These are phyloP conservation scores for Metschnikowia baotianmanensis DNA, from an alignment of 805 yeast genomes.

Conservation along the genomic window DNA sequence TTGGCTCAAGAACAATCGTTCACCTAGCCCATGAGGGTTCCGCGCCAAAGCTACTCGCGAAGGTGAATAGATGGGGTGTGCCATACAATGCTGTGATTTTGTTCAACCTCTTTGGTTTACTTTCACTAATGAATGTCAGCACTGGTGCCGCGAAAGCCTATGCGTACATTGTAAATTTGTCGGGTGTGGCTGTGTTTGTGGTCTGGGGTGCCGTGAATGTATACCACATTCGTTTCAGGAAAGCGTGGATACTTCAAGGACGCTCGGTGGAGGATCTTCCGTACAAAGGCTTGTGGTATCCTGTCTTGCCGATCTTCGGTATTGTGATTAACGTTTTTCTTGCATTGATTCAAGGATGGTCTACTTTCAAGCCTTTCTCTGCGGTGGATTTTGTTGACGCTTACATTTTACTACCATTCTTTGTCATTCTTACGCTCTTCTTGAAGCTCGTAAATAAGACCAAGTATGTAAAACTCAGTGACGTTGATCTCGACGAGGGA, in stretches of 20 bases:
- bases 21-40: slow-evolving; percentile 59
- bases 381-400: slow-evolving; percentile 50
- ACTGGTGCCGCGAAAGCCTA: slow-evolving; percentile 63
- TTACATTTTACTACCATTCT: slow-evolving; percentile 61
- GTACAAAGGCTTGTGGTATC: slow-evolving; percentile 44
- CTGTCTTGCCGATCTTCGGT: slow-evolving; percentile 49
- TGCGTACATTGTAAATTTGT: slow-evolving; percentile 55
- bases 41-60: slow-evolving; percentile 56
- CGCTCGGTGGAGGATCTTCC: slow-evolving; percentile 34
- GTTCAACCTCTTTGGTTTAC: slow-evolving; percentile 52
- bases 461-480: slow-evolving; percentile 39
- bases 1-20: slow-evolving; percentile 66
- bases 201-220: slow-evolving; percentile 64
- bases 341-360: slow-evolving; percentile 66
- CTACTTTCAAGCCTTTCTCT: slow-evolving; percentile 56
- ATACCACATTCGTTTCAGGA: slow-evolving; percentile 56
- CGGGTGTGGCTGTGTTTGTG: slow-evolving; percentile 66
- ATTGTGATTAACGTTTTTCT: slow-evolving; percentile 49
- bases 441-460: slow-evolving; percentile 41
- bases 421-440: slow-evolving; percentile 39
- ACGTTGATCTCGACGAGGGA: slow-evolving; percentile 52
- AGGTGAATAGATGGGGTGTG: slow-evolving; percentile 57
- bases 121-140: slow-evolving; percentile 54
- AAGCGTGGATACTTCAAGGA: slow-evolving; percentile 39
- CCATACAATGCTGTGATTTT: slow-evolving; percentile 59